These are phyloP conservation scores for Cocos nucifera DNA, from an alignment of 176 grass and related monocot genomes.

Conservation along the genomic window DNA sequence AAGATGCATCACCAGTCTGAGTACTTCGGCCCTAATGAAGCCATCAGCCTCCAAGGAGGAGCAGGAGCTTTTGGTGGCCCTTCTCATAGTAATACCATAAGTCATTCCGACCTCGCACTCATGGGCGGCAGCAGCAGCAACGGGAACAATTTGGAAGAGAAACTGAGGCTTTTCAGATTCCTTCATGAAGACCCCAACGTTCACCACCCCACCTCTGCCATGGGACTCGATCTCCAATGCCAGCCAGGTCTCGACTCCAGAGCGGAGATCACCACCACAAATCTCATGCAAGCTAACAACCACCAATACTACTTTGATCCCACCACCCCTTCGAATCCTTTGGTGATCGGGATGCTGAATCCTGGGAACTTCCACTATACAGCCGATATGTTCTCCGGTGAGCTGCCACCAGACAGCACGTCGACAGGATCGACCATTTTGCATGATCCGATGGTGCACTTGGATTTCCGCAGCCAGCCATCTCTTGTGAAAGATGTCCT, in stretches of 20 bases:
- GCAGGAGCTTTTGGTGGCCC: slow-evolving; percentile 15
- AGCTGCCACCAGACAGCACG: slow-evolving; percentile 7
- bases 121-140: background rate
- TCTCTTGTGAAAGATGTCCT: slow-evolving; percentile 1
- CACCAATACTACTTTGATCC: no score
- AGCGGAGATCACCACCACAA: background rate
- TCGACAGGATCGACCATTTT: background rate
- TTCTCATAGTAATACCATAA: slow-evolving; percentile 9
- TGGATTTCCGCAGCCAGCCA: background rate
- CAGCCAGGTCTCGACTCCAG: slow-evolving; percentile 7
- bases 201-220: background rate
- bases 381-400: slow-evolving; percentile 22
- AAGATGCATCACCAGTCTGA: slow-evolving; percentile 30
- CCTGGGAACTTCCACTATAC: no score
- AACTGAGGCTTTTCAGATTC: background rate
- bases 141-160: background rate
- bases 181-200: background rate
- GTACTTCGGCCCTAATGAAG: slow-evolving; percentile 35
- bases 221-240: slow-evolving; percentile 34
- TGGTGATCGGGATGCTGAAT: background rate
- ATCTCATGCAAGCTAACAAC: no score
- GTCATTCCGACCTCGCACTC: background rate
- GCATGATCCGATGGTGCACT: slow-evolving; percentile 2
- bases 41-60: slow-evolving; percentile 5
- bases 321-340: no score